Conservation (phyloP, 1,284 basidiomycete genomes). For the Apiotrichum porosum region DNA sequence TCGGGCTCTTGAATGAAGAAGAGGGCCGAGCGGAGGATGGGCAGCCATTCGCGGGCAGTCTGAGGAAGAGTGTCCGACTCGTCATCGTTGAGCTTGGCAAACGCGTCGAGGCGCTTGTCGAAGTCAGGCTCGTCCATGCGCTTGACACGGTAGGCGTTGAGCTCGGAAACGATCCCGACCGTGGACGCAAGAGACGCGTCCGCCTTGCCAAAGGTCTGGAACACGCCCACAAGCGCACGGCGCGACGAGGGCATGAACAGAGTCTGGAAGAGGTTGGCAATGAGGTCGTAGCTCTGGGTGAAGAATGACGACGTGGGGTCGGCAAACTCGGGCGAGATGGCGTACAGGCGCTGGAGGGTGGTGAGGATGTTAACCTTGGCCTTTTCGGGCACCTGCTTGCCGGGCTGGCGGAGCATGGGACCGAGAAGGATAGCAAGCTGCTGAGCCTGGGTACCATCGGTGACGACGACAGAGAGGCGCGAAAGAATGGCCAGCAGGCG, state of each 20-base stretch:
- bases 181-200: constrained; percentile 55
- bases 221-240: constrained; percentile 61
- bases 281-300: constrained; percentile 59
- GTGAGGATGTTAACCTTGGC: constrained; percentile 78
- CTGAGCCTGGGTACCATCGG: constrained; percentile 66
- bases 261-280: constrained; percentile 71
- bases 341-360: constrained; percentile 68
- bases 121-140: constrained; percentile 92
- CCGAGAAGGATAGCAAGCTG: constrained; percentile 69
- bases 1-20: constrained; percentile 84
- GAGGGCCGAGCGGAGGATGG: constrained; percentile 77
- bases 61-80: constrained; percentile 48
- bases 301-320: constrained; percentile 56
- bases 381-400: constrained; percentile 75
- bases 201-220: constrained; percentile 58
- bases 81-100: constrained; percentile 61
- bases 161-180: constrained; percentile 58
- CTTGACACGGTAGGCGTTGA: constrained; percentile 81
- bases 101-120: constrained; percentile 75
- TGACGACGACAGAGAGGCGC: constrained; percentile 68
- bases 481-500: constrained; percentile 80
- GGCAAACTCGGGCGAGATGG: constrained; percentile 64
- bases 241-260: constrained; percentile 68
- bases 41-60: constrained; percentile 59
- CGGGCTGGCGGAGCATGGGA: constrained; percentile 74